These are phyloP conservation scores for Zygotorulaspora chibaensis DNA, from an alignment of 805 yeast genomes.

Conservation along the genomic window DNA sequence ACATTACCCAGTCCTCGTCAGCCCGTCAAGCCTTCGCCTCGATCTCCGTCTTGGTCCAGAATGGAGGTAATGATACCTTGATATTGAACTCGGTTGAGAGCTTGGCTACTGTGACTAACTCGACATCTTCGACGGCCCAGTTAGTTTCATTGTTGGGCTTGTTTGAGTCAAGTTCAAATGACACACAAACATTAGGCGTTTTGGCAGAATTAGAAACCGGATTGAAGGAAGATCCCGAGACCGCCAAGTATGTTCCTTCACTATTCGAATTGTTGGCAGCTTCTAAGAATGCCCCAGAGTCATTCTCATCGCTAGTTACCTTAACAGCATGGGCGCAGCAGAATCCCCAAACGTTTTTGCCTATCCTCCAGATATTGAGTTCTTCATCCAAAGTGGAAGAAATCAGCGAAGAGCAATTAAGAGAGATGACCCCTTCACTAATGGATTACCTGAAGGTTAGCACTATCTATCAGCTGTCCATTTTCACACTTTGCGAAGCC, in stretches of 20 bases:
- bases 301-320: slow-evolving; percentile 23
- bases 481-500: slow-evolving; percentile 31
- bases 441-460: slow-evolving; percentile 27
- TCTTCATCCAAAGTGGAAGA: slow-evolving; percentile 13
- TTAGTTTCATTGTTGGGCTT: slow-evolving; percentile 23
- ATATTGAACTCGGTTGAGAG: slow-evolving; percentile 19
- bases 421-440: slow-evolving; percentile 24
- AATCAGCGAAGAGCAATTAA: slow-evolving; percentile 21
- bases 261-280: slow-evolving; percentile 21
- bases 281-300: slow-evolving; percentile 24
- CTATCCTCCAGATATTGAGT: slow-evolving; percentile 21
- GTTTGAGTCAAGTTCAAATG: slow-evolving; percentile 21
- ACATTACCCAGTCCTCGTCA: slow-evolving; percentile 21
- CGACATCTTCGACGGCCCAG: slow-evolving; percentile 24
- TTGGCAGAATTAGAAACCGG: slow-evolving; percentile 19
- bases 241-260: slow-evolving; percentile 22
- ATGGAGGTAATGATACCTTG: slow-evolving; percentile 19
- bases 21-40: slow-evolving; percentile 24
- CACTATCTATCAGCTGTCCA: slow-evolving; percentile 28
- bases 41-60: slow-evolving; percentile 16
- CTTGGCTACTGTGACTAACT: slow-evolving; percentile 15
- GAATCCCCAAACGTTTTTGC: slow-evolving; percentile 19
- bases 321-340: slow-evolving; percentile 25
- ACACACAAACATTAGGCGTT: slow-evolving; percentile 18
- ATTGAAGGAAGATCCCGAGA: slow-evolving; percentile 12